phyloP scores from a whole-genome alignment of 106 monocot genomes.

The Allium fistulosum region DNA sequence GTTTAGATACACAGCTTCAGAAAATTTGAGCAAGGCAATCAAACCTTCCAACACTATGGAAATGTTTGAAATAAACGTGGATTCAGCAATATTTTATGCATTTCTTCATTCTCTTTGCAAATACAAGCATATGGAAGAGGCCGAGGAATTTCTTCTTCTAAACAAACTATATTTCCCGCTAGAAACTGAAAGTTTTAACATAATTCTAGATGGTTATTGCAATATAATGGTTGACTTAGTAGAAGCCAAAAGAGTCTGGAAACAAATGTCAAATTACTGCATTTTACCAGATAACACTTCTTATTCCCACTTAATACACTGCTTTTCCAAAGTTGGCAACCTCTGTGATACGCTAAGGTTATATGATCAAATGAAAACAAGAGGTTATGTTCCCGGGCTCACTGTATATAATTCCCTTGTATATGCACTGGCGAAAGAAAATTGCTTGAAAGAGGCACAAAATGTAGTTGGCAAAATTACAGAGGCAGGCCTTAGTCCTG shows the following conservation, averaged over 20 bases:
- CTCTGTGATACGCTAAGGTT: slow-evolving; percentile 72
- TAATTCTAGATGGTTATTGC: slow-evolving; percentile 76
- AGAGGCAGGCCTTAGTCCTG: slow-evolving; percentile 42
- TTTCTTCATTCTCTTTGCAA: slow-evolving; percentile 74
- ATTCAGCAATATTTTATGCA: slow-evolving; percentile 46
- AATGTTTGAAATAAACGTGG: slow-evolving; percentile 58
- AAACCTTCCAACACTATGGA: slow-evolving; percentile 75
- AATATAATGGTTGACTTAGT: slow-evolving; percentile 50
- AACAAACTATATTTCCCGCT: slow-evolving; percentile 65
- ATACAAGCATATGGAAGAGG: slow-evolving; percentile 76
- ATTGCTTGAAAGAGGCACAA: slow-evolving; percentile 51
- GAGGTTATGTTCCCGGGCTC: slow-evolving; percentile 60
- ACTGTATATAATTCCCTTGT: slow-evolving; percentile 64
- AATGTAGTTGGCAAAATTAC: slow-evolving; percentile 48
- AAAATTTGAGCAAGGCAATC: slow-evolving; percentile 62
- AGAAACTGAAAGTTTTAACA: slow-evolving; percentile 68
- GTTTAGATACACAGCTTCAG: slow-evolving; percentile 64
- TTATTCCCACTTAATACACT: slow-evolving; percentile 65
- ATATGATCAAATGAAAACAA: slow-evolving; percentile 92
- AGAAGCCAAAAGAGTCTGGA: slow-evolving; percentile 89
- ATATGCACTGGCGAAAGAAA: slow-evolving; percentile 61
- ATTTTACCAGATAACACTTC: slow-evolving; percentile 65
- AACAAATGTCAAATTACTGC: slow-evolving; percentile 82
- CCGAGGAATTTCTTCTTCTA: slow-evolving; percentile 66
- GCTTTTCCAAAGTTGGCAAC: slow-evolving; percentile 68